Evolutionary conservation across 768 basidiomycete species (phyloP), one percentile per base, ranked within the genome.

Genomic region (Chiua virens): DNA sequence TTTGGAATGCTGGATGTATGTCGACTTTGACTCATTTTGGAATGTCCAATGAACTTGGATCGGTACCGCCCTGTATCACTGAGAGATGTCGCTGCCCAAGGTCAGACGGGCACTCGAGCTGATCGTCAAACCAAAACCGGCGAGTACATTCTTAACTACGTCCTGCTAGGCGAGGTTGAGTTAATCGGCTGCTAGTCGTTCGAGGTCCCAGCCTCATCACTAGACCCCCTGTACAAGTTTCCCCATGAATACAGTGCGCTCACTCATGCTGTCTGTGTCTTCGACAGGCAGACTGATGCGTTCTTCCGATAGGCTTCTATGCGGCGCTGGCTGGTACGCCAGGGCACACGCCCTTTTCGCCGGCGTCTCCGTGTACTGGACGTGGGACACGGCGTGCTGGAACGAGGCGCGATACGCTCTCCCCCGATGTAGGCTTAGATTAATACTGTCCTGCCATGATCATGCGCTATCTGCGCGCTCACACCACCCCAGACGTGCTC

Each of bases 121-220:
- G 28, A 58, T 68, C 41, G 53, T 69, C 45, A 59, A 64, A 39
- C 67, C 65, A 22, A 67, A 66, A 42, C 65, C 65, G 49, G 65
- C 53, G 44, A 52, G 65, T 68, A 44, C 25, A 8, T 30, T 15
- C 17, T 34, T 17, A 9, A 41, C 10, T 30, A 38, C 21, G n/a
- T 5, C 36, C 8, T 18, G 34, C 14, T 23, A 14, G 21, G 20
- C 18, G 34, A 14, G 34, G 14, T 15, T 21, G 40, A 0, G 22
- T n/a, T 40, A 34, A 46, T 50, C 21, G 5, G 15, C 6, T 13
- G 3, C 0, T 21, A 66, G 65, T 59, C 67, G 30, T 68, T 66
- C 27, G 59, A 66, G 10, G 20, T 66, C 28, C 67, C 65, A 10
- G n/a, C 34, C 18, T 66, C 65, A 10, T 28, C 50, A 1, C 65